Percentiles rank a stretch among this genome's conserved stretches.
phyloP scores from a whole-genome alignment of 2,329 filamentous ascomycete genomes.

The Colletotrichum liriopes region DNA sequence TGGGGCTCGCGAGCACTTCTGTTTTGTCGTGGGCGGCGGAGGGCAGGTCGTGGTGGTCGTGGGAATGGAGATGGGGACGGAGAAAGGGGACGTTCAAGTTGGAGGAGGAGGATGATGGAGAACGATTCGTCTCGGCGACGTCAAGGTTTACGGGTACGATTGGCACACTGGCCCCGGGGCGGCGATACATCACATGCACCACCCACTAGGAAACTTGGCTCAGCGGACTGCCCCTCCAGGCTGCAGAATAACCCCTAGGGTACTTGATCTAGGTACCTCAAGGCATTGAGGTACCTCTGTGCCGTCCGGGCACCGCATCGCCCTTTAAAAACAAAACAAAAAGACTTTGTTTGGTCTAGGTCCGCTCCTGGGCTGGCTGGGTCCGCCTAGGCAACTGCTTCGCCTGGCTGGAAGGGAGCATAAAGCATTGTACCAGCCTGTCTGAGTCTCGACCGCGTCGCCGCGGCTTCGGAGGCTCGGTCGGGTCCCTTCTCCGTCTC shows the following conservation, averaged over 20 bases:
- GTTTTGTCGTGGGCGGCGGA: conserved; percentile 12
- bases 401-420: neutral
- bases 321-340: neutral
- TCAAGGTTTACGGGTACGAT: conserved; percentile 34
- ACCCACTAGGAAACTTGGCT: conserved; percentile 24
- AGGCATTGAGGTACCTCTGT: conserved; percentile 20
- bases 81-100: conserved; percentile 32
- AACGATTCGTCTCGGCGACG: conserved; percentile 32
- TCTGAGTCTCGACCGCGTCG: neutral
- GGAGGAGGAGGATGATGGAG: conserved; percentile 32
- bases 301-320: neutral
- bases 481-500: conserved; percentile 16
- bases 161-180: conserved; percentile 14
- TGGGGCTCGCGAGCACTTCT: neutral
- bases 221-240: conserved; percentile 30
- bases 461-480: conserved; percentile 24
- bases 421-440: conserved; percentile 1
- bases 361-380: neutral
- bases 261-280: neutral
- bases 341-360: neutral
- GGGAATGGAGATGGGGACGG: conserved; percentile 25
- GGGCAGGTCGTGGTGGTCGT: conserved; percentile 7
- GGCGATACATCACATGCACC: conserved; percentile 39
- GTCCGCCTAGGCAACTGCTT: neutral
- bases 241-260: conserved; percentile 20